A percentile compares a stretch with the other conserved stretches of the same genome.
phyloP scores from a whole-genome alignment of 371 early-diverging fungal genomes.

The Phascolomyces articulosus region DNA sequence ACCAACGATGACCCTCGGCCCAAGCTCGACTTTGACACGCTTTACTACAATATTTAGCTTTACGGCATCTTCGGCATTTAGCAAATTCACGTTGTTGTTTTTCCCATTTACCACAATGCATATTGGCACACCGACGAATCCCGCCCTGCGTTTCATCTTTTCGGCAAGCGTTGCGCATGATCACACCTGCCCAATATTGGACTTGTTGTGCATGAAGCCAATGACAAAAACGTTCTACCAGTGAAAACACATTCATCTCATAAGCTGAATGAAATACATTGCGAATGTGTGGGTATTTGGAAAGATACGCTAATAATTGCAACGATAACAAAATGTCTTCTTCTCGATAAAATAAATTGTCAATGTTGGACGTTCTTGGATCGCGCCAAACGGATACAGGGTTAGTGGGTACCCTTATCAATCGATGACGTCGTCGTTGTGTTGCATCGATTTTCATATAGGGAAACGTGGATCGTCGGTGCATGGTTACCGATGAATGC shows the following conservation, averaged over 20 bases:
- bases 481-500: constrained; percentile 4
- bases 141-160: constrained; percentile 75
- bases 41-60: constrained; percentile 82
- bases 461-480: constrained; percentile 43
- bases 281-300: constrained; percentile 81
- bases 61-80: constrained; percentile 81
- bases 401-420: constrained; percentile 22
- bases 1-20: constrained; percentile 79
- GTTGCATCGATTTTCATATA: constrained; percentile 35
- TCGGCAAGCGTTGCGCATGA: constrained; percentile 83
- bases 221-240: constrained; percentile 72
- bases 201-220: constrained; percentile 31
- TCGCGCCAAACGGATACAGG: constrained; percentile 20
- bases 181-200: constrained; percentile 80
- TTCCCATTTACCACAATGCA: constrained; percentile 78
- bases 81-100: constrained; percentile 73
- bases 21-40: constrained; percentile 76
- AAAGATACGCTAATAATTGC: constrained; percentile 85
- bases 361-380: constrained; percentile 22
- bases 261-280: constrained; percentile 66
- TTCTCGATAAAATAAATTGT: constrained; percentile 70
- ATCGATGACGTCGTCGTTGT: constrained; percentile 34
- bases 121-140: constrained; percentile 75
- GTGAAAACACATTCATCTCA: constrained; percentile 67
- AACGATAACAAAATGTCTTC: constrained; percentile 85